Evolutionary conservation across 1,284 basidiomycete species (phyloP), one percentile per base, ranked within the genome.

Genomic region (Coniferiporia sulphurascens): DNA sequence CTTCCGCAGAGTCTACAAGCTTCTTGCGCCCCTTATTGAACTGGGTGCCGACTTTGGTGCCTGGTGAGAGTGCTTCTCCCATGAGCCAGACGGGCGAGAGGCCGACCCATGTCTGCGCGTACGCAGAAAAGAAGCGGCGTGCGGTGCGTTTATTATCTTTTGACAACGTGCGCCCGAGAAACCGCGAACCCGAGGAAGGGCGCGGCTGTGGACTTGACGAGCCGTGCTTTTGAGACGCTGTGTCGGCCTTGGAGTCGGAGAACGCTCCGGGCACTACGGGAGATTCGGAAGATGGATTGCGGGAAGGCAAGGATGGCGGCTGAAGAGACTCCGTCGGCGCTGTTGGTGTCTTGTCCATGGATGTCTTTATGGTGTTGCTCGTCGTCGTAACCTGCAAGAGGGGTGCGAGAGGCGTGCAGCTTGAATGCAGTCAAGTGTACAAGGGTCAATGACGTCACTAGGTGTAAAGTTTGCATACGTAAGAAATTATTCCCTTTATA

Each of bases 1-100:
- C 65, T 32, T 62, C 63, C 12, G 60, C 63, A 6, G 61, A 61
- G 19, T 46, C 52, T 9, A 58, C 44, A 13, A 67, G 58, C 8
- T 64, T 64, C 38, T 46, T 48, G 19, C 49, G 52, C 15, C 63
- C 65, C 35, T 61, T 65, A 43, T 58, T 63, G 58, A 67, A 67
- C 46, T 62, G 59, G 36, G 59, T 52, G 32, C 65, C 65, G 38
- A 66, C 63, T 52, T 65, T 65, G 38, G 55, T 51, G 13, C 62
- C 61, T 12, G 65, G 62, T 8, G 58, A 51, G 38, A 67, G 17
- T 12, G 65, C 65, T 52, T 67, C 65, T n/a, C 65, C 65, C 65
- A 66, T 66, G 43, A 67, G 62, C 65, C 64, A 66, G 10, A 66
- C 32, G 8, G 64, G 65, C 17, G 58, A 56, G 35, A 66, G 55